phyloP scores from a whole-genome alignment of 2,329 filamentous ascomycete genomes.

The Cladosporium sp. region DNA sequence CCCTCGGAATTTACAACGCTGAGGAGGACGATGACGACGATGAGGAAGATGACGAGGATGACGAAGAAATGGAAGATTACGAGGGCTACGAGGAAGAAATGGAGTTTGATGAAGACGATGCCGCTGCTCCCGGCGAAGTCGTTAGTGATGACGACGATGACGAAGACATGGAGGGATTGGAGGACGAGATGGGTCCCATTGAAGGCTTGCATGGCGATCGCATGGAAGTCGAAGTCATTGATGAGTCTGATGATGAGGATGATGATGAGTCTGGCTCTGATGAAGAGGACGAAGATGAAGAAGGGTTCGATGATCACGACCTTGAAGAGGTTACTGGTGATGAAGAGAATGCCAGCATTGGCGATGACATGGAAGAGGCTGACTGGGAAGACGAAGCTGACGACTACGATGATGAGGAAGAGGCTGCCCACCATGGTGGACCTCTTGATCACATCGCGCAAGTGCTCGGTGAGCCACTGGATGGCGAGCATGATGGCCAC shows the following conservation, averaged over 20 bases:
- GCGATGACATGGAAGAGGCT: slow-evolving; percentile 46
- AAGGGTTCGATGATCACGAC: slow-evolving; percentile 59
- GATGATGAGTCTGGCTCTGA: slow-evolving; percentile 62
- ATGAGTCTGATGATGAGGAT: slow-evolving; percentile 69
- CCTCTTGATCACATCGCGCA: slow-evolving; percentile 43
- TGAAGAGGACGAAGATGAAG: slow-evolving; percentile 57
- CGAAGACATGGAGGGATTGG: slow-evolving; percentile 75
- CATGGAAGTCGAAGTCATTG: slow-evolving; percentile 82
- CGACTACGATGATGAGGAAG: slow-evolving; percentile 37
- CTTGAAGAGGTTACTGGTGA: slow-evolving; percentile 54
- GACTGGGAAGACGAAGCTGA: slow-evolving; percentile 46
- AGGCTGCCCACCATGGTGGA: slow-evolving; percentile 46
- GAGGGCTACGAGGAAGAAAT: slow-evolving; percentile 88
- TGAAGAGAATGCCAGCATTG: slow-evolving; percentile 49
- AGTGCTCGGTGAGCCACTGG: slow-evolving; percentile 38
- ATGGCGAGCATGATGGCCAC: slow-evolving; percentile 37
- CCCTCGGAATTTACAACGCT: slow-evolving; percentile 86
- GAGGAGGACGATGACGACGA: slow-evolving; percentile 70
- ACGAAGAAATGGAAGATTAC: slow-evolving; percentile 83
- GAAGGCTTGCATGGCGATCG: slow-evolving; percentile 63
- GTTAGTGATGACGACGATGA: slow-evolving; percentile 86
- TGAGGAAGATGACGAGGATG: slow-evolving; percentile 61
- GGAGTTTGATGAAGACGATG: slow-evolving; percentile 87
- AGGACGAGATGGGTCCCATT: slow-evolving; percentile 74
- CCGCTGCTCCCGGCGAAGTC: slow-evolving; percentile 77